Evolutionary conservation across 805 yeast genomes (phyloP).

Genomic region (Yamadazyma olivae): DNA sequence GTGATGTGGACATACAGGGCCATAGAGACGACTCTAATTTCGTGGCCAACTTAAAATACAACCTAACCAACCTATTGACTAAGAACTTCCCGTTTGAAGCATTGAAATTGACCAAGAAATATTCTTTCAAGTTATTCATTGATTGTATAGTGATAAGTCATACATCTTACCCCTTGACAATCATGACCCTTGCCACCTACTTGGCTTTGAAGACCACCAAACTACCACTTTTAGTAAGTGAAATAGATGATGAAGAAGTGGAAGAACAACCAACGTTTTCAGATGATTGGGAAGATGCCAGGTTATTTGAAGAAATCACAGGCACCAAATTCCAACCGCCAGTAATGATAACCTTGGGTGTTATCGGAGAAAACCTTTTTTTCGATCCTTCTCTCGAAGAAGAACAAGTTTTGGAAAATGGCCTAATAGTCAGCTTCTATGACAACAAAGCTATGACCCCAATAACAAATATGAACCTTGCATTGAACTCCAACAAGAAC

Average conservation of each 20-base stretch:
- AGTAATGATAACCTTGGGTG: slow-evolving; percentile 69
- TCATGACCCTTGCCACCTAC: slow-evolving; percentile 76
- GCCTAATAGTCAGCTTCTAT: slow-evolving; percentile 70
- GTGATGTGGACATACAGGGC: slow-evolving; percentile 81
- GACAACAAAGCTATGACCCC: slow-evolving; percentile 71
- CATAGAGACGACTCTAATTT: slow-evolving; percentile 75
- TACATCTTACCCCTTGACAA: slow-evolving; percentile 75
- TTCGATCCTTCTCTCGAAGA: slow-evolving; percentile 90
- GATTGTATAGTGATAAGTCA: slow-evolving; percentile 80
- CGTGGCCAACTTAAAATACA: slow-evolving; percentile 59
- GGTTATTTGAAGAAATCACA: slow-evolving; percentile 33
- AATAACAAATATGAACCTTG: slow-evolving; percentile 62
- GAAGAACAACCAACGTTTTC: slow-evolving; percentile 90
- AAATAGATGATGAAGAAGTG: slow-evolving; percentile 65
- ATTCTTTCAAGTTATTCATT: slow-evolving; percentile 71
- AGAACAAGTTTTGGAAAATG: slow-evolving; percentile 84
- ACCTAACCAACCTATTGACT: slow-evolving; percentile 51
- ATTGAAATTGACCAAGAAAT: slow-evolving; percentile 66
- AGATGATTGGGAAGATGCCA: slow-evolving; percentile 76
- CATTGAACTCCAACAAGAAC: slow-evolving; percentile 42
- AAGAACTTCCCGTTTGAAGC: slow-evolving; percentile 51
- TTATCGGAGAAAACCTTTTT: slow-evolving; percentile 64
- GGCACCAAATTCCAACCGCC: slow-evolving; percentile 58
- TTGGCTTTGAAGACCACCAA: slow-evolving; percentile 77
- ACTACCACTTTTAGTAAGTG: slow-evolving; percentile 69